These are phyloP conservation scores for Gloeopeniophorella convolvens DNA, from an alignment of 768 basidiomycete genomes.

Conservation along the genomic window DNA sequence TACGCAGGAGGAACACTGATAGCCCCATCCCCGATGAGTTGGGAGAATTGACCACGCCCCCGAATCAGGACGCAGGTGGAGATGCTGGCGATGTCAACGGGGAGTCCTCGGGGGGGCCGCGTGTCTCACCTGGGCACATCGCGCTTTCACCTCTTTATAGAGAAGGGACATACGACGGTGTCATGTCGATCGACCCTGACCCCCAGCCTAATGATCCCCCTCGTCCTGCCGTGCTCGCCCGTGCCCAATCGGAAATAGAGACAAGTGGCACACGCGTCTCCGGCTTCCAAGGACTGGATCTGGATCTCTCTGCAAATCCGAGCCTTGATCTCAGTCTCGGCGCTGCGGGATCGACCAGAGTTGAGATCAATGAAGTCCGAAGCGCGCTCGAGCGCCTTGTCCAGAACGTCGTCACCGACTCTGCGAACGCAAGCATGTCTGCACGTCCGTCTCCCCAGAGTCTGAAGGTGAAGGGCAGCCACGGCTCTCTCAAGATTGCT, in stretches of 20 bases:
- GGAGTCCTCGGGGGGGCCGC: not conserved
- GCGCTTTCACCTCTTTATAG: constrained; percentile 1
- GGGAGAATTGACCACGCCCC: not conserved
- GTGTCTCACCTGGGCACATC: not conserved
- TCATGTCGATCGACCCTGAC: constrained; percentile 30
- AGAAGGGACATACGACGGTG: constrained; percentile 29
- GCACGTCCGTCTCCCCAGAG: constrained; percentile 12
- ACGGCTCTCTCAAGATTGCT: constrained; percentile 25
- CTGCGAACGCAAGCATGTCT: constrained; percentile 2
- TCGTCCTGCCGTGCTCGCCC: constrained; percentile 24
- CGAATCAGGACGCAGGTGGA: not conserved
- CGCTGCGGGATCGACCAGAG: constrained; percentile 13
- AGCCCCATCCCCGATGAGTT: constrained; percentile 30
- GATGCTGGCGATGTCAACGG: not conserved
- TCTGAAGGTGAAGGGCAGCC: constrained; percentile 18
- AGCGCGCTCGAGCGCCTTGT: constrained; percentile 38
- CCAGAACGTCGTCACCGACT: constrained; percentile 28
- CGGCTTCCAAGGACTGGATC: constrained; percentile 23
- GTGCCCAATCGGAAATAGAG: constrained; percentile 24
- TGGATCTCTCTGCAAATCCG: constrained; percentile 18
- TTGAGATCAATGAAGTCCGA: constrained; percentile 30
- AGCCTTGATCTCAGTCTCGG: constrained; percentile 10
- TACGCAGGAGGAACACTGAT: constrained; percentile 39
- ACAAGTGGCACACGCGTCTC: constrained; percentile 1
- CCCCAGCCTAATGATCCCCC: constrained; percentile 30